A percentile compares a stretch with the other conserved stretches of the same genome.
These are phyloP conservation scores for Silene vulgaris DNA, from an alignment of 179 eudicot genomes.

Conservation along the genomic window DNA sequence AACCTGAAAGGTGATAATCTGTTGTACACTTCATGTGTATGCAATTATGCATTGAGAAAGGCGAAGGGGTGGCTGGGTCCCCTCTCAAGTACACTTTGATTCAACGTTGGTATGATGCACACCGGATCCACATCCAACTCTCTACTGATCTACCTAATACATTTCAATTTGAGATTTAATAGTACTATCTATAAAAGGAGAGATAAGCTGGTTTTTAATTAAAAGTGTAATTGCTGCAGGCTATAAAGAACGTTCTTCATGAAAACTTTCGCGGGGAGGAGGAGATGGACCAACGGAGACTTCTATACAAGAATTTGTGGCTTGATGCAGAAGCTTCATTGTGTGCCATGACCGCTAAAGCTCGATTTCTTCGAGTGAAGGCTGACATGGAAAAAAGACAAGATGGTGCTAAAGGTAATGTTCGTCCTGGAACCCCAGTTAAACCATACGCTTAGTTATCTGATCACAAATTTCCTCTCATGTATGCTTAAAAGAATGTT, in stretches of 20 bases:
- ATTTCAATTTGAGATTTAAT: not conserved
- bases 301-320: conserved; percentile 74
- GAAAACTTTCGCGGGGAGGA: conserved; percentile 48
- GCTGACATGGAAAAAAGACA: conserved; percentile 42
- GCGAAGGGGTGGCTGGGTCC: no score
- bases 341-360: conserved; percentile 56
- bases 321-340: conserved; percentile 97
- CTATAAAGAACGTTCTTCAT: conserved; percentile 50
- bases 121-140: not conserved
- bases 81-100: no score
- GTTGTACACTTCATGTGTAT: no score
- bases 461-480: conserved; percentile 9
- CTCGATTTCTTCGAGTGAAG: conserved; percentile 69
- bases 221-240: conserved; percentile 41
- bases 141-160: not conserved
- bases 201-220: not conserved
- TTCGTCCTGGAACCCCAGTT: not conserved
- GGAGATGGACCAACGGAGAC: conserved; percentile 42
- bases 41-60: no score
- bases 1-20: no score
- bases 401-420: conserved; percentile 39
- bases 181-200: not conserved
- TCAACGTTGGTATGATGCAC: not conserved
- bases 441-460: not conserved
- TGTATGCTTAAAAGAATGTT: conserved; percentile 26